Percentiles rank a stretch among this genome's conserved stretches.
These are phyloP conservation scores for Xylaria telfairii DNA, from an alignment of 495 filamentous ascomycete genomes.

Conservation along the genomic window DNA sequence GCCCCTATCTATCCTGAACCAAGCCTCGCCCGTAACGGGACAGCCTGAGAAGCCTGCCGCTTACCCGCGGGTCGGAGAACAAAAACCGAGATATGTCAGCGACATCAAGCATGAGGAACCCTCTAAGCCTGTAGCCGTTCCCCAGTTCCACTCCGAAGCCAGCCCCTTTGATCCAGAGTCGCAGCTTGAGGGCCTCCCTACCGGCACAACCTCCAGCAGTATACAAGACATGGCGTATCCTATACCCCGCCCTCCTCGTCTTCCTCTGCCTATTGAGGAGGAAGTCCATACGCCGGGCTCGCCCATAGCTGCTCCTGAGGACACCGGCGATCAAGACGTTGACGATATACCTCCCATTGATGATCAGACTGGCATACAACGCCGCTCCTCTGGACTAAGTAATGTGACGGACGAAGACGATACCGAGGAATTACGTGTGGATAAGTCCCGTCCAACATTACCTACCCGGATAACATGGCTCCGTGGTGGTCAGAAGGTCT, in stretches of 20 bases:
- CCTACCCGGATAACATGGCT: conserved; percentile 86
- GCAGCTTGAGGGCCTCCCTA: conserved; percentile 44
- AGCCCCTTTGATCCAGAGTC: conserved; percentile 44
- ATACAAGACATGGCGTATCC: conserved; percentile 61
- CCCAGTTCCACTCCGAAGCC: conserved; percentile 46
- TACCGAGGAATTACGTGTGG: conserved; percentile 73
- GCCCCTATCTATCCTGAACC: conserved; percentile 47
- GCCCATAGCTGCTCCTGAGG: conserved; percentile 74
- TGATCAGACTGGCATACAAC: conserved; percentile 51
- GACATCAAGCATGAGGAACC: conserved; percentile 46
- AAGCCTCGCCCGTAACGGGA: conserved; percentile 41
- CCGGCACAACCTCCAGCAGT: conserved; percentile 48
- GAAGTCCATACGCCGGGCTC: conserved; percentile 85
- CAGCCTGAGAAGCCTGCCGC: conserved; percentile 29
- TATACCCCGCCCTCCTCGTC: conserved; percentile 77
- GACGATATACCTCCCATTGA: conserved; percentile 55
- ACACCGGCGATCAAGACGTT: conserved; percentile 58
- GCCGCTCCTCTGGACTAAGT: conserved; percentile 68
- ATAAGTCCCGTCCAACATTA: conserved; percentile 68
- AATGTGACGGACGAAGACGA: conserved; percentile 80
- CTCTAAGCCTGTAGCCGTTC: conserved; percentile 60
- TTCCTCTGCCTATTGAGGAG: conserved; percentile 91
- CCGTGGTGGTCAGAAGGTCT: conserved; percentile 80
- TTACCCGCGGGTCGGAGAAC: conserved; percentile 32
- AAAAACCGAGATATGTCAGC: conserved; percentile 37